Evolutionary conservation across 768 basidiomycete genomes (phyloP), one percentile per base, ranked within the genome.

Genomic region (Suillus hirtellus): DNA sequence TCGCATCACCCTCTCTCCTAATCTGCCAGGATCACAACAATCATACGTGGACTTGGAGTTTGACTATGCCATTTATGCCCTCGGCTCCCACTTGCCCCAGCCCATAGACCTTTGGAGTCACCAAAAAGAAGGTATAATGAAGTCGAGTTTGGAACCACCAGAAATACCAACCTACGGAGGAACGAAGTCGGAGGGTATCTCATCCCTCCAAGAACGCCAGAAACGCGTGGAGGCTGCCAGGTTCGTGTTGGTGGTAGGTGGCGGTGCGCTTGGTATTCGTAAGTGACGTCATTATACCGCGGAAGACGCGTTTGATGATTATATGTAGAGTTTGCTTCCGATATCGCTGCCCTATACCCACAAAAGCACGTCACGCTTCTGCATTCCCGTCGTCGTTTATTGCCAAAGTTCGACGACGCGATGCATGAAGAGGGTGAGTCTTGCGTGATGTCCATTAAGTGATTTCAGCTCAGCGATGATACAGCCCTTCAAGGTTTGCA

Each of bases 181-280:
- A 4, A 76, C 69, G 60, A 88, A 87, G 70, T 21, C 68, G 0
- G 83, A 83, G 62, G 81, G 81, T 0, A 75, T 86, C 17, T 75
- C 72, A 2, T 87, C 84, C 80, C 75, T 89, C 53, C 77, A 76
- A 64, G 71, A 75, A n/a, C 79, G 80, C 62, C 88, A 89, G 68
- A 70, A 71, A 38, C 71, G 75, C 5, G 78, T 91, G 54, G 74
- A 80, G 60, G 73, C 70, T 2, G 80, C 86, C 0, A 74, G 71
- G 1, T 83, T 79, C 47, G 79, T 92, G 4, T 80, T 90, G 8
- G 81, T 91, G 15, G 82, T 90, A 3, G 90, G 90, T 2, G 89
- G 88, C 12, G 90, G 90, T 0, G 87, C 90, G 0, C 81, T 91
- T 11, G 90, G 89, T 4, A 84, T 91, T 34, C 87, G 88, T 89